A percentile compares a stretch with the other conserved stretches of the same genome.
Evolutionary conservation across 2,329 filamentous ascomycete species (phyloP).

Genomic region (Phialophora expanda): DNA sequence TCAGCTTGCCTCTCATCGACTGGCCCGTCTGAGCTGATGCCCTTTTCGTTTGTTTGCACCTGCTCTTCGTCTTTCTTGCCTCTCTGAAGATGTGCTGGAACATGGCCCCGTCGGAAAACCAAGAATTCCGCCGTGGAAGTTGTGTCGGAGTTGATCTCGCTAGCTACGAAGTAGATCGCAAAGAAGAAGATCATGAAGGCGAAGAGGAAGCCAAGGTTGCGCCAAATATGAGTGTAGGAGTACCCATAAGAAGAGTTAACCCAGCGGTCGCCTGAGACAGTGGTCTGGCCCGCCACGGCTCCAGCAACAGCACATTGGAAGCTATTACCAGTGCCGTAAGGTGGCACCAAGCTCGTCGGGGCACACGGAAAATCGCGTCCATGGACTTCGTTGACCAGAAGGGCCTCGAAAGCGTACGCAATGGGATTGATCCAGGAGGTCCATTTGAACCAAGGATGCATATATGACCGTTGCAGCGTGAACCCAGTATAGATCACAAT

Average conservation of each 20-base stretch:
- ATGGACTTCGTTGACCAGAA: slow-evolving; percentile 49
- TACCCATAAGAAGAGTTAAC: slow-evolving; percentile 65
- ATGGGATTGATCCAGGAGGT: slow-evolving; percentile 50
- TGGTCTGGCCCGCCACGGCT: slow-evolving; percentile 59
- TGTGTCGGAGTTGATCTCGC: slow-evolving; percentile 67
- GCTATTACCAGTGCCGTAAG: slow-evolving; percentile 77
- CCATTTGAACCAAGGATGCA: slow-evolving; percentile 59
- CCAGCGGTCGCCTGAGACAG: slow-evolving; percentile 67
- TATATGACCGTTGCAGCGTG: slow-evolving; percentile 53
- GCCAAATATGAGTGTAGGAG: slow-evolving; percentile 65
- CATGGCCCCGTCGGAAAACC: slow-evolving; percentile 72
- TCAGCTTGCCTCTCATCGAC: slow-evolving; percentile 54
- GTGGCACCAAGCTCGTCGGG: slow-evolving; percentile 56
- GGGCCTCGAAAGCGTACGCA: slow-evolving; percentile 49
- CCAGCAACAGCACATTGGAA: slow-evolving; percentile 63
- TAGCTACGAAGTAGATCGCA: slow-evolving; percentile 64
- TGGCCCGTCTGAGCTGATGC: slow-evolving; percentile 40
- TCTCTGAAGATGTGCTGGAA: slow-evolving; percentile 52
- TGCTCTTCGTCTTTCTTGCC: slow-evolving; percentile 36
- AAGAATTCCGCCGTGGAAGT: slow-evolving; percentile 79
- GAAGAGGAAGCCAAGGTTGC: slow-evolving; percentile 72
- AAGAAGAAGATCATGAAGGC: slow-evolving; percentile 70
- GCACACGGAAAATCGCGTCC: slow-evolving; percentile 39
- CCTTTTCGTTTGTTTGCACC: slow-evolving; percentile 34
- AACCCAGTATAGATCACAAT: slow-evolving; percentile 53